Evolutionary conservation across 768 basidiomycete genomes (phyloP).

Genomic region (Termitomyces sp.): DNA sequence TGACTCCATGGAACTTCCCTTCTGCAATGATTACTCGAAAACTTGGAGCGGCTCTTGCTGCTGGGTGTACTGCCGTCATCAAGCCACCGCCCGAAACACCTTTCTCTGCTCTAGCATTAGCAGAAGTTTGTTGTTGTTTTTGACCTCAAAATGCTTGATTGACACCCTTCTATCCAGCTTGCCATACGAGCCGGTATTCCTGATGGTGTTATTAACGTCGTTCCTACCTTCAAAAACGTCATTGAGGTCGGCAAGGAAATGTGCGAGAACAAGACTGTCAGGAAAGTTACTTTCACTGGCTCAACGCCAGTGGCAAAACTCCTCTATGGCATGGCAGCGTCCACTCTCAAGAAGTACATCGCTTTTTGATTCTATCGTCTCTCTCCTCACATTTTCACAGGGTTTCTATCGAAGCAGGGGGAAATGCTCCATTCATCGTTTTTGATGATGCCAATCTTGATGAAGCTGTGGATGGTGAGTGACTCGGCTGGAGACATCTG

Average conservation of each 20-base stretch:
- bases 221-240: constrained; percentile 85
- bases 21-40: constrained; percentile 95
- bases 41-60: constrained; percentile 83
- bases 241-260: constrained; percentile 89
- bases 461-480: constrained; percentile 78
- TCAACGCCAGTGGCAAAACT: constrained; percentile 79
- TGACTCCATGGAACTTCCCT: constrained; percentile 93
- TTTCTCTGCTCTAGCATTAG: constrained; percentile 85
- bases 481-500: background rate
- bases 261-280: constrained; percentile 82
- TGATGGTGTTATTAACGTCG: constrained; percentile 91
- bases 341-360: constrained; percentile 78
- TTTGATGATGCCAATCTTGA: constrained; percentile 96
- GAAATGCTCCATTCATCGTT: constrained; percentile 95
- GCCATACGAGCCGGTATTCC: constrained; percentile 89
- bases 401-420: constrained; percentile 83
- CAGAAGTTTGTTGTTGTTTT: constrained; percentile 56
- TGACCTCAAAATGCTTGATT: background rate
- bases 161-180: constrained; percentile 41
- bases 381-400: constrained; percentile 19
- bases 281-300: constrained; percentile 91
- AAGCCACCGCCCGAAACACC: constrained; percentile 96
- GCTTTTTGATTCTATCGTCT: background rate
- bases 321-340: constrained; percentile 67
- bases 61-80: constrained; percentile 94